Base-by-base conservation (phyloP, 2,329 filamentous ascomycete species). In the Albophoma yamanashiensis region DNA sequence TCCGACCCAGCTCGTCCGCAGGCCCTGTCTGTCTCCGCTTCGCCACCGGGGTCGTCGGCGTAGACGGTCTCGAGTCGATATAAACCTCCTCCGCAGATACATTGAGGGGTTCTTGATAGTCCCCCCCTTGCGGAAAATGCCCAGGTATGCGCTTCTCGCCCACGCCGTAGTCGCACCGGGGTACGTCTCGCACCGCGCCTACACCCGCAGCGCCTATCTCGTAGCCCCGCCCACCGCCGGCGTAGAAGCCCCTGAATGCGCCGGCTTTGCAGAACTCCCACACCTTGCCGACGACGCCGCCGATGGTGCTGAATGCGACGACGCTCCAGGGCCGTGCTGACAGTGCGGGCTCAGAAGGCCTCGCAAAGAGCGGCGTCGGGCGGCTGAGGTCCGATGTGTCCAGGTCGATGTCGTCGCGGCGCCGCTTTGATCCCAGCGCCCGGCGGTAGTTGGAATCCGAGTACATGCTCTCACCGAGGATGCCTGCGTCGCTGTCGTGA, bases 241-340 rank as follows among this genome's bases (percentile, higher is more conserved):
- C 91, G 63, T 92, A 87, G 71, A 97, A 97, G 0, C 92, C 92
- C 59, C 83, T 82, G 68, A 97, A 95, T 0, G 89, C 84, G 11
- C 82, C 84, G 0, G 78, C 76, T 71, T 79, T 89, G 76, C 92
- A 96, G 67, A 96, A 94, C 65, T 92, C 84, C 82, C 91, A 92
- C 0, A 96, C 85, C 68, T 88, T 93, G 22, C 90, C 89, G 1
- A 89, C 84, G 4, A 89, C 83, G 36, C 80, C 84, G 1, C 85
- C 85, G 9, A 90, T 79, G 0, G 88, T 79, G 47, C 76, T 82
- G 39, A 90, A 76, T 6, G 88, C 82, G 56, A 83, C 73, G 22
- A 77, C 76, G 38, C 82, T 80, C 86, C 85, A 88, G 43, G 79
- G 75, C 17, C 73, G 72, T 0, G 67, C 66, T 3, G 67, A 71